Conservation (phyloP, 2,329 filamentous ascomycete genomes). For the Pseudopyrenochaeta lycopersici region DNA sequence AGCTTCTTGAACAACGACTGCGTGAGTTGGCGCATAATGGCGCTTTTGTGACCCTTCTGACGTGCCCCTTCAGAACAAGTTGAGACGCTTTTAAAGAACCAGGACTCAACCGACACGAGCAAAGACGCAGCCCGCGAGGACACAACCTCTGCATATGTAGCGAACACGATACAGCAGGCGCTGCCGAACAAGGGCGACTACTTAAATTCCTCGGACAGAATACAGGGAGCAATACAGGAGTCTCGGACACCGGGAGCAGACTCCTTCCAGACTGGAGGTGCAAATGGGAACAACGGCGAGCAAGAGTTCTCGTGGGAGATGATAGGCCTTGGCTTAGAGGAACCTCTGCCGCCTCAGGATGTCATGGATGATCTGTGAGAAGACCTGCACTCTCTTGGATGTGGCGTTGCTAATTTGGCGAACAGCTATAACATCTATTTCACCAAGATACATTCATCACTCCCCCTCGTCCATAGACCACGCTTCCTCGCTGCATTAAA, state of each 20-base stretch:
- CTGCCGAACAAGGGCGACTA: conserved; percentile 30
- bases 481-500: conserved; percentile 90
- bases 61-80: conserved; percentile 75
- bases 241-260: conserved; percentile 27
- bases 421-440: conserved; percentile 84
- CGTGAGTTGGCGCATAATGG: conserved; percentile 65
- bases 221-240: conserved; percentile 14
- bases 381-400: not conserved
- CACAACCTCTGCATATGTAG: conserved; percentile 41
- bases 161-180: conserved; percentile 38
- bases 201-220: conserved; percentile 21
- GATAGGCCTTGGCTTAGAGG: conserved; percentile 81
- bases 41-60: conserved; percentile 15
- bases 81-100: conserved; percentile 85
- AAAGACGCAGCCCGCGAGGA: conserved; percentile 35
- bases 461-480: conserved; percentile 89
- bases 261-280: conserved; percentile 21
- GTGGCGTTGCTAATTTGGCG: conserved; percentile 14
- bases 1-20: conserved; percentile 89
- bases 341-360: conserved; percentile 79
- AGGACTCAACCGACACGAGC: conserved; percentile 63
- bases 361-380: conserved; percentile 85
- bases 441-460: conserved; percentile 83
- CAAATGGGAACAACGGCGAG: conserved; percentile 25
- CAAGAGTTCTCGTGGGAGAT: conserved; percentile 80